phyloP scores from a whole-genome alignment of 148 eudicot species.

The Vaccinium corymbosum region DNA sequence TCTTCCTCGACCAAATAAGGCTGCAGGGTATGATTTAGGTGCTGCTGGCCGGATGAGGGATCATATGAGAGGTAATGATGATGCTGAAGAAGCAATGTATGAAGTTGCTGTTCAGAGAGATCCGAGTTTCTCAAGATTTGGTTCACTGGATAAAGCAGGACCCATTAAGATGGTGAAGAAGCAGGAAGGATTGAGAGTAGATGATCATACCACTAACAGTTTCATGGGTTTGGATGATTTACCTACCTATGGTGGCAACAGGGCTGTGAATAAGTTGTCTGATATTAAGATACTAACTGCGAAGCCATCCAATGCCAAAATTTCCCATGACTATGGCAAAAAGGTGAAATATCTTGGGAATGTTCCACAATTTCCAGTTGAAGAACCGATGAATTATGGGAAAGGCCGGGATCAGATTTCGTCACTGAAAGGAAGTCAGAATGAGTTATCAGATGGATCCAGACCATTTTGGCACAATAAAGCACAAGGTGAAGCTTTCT shows the following conservation, averaged over 20 bases:
- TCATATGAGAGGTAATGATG: constrained; percentile 36
- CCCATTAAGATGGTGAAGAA: constrained; percentile 47
- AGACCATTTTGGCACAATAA: constrained; percentile 38
- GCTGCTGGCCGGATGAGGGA: constrained; percentile 31
- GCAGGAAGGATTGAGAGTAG: constrained; percentile 40
- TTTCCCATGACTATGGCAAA: constrained; percentile 37
- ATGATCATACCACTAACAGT: constrained; percentile 32
- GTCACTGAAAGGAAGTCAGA: constrained; percentile 39
- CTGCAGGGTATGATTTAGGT: constrained; percentile 29
- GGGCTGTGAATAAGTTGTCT: constrained; percentile 69
- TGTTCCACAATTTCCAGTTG: constrained; percentile 33
- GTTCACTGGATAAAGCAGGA: constrained; percentile 37
- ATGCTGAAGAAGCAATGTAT: constrained; percentile 43
- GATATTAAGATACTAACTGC: constrained; percentile 76
- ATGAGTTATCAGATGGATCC: constrained; percentile 39
- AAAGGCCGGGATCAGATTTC: constrained; percentile 36
- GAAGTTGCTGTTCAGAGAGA: constrained; percentile 48
- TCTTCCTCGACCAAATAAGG: constrained; percentile 32
- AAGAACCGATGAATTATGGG: constrained; percentile 41
- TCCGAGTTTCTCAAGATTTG: constrained; percentile 31
- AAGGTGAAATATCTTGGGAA: constrained; percentile 43
- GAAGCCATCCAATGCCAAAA: constrained; percentile 59
- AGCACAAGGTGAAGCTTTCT: constrained; percentile 33
- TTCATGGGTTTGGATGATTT: constrained; percentile 36
- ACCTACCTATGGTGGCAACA: constrained; percentile 43